Evolutionary conservation across 176 grass and related monocot species (phyloP).

Genomic region (Carex kokanica): DNA sequence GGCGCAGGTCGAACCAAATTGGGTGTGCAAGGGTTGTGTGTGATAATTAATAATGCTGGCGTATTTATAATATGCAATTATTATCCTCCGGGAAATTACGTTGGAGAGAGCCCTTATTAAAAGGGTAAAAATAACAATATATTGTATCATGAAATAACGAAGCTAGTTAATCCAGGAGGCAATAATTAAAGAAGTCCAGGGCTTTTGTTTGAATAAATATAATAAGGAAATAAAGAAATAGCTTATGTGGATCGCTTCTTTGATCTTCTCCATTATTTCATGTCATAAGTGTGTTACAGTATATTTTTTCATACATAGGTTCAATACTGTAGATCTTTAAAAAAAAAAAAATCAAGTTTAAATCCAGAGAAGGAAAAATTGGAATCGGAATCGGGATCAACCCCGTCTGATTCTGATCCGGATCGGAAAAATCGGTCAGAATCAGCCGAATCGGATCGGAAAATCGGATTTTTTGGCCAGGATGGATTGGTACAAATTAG

Average conservation of each 20-base stretch:
- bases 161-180: no score
- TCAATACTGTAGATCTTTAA: no score
- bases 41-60: slow-evolving; percentile 7
- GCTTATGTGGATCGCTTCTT: neutral
- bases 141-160: neutral
- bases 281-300: neutral
- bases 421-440: no score
- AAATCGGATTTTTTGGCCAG: no score
- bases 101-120: slow-evolving; percentile 35
- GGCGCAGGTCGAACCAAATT: slow-evolving; percentile 37
- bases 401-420: no score
- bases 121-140: neutral
- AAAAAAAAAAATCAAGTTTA: no score
- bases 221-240: neutral
- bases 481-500: no score
- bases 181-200: neutral
- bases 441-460: no score
- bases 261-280: neutral
- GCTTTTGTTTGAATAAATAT: neutral
- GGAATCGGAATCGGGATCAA: no score
- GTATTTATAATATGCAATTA: slow-evolving; percentile 58
- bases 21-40: slow-evolving; percentile 36
- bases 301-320: no score
- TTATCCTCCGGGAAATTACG: slow-evolving; percentile 38
- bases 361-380: no score